A percentile compares a stretch with the other conserved stretches of the same genome.
phyloP scores from a whole-genome alignment of 108 stramenopile species.

The Fragilaria radians region DNA sequence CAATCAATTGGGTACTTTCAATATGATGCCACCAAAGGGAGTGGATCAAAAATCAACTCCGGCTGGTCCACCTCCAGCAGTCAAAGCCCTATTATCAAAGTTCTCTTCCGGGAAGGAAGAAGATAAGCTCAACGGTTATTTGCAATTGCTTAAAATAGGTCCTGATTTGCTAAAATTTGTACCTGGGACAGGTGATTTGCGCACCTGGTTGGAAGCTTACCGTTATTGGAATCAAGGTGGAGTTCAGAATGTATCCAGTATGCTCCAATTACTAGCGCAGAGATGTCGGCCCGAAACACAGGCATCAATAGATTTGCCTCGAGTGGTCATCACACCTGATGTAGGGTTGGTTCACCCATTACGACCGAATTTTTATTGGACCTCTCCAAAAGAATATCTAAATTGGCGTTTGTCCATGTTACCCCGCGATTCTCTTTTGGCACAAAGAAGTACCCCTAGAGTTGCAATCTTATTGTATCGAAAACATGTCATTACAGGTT shows the following conservation, averaged over 20 bases:
- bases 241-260: conserved; percentile 43
- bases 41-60: conserved; percentile 14
- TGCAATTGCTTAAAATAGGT: conserved; percentile 79
- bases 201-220: conserved; percentile 81
- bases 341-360: conserved; percentile 75
- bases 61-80: conserved; percentile 70
- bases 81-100: conserved; percentile 70
- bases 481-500: conserved; percentile 82
- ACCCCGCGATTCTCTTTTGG: conserved; percentile 19
- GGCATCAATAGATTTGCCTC: too few species aligned
- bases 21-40: too few species aligned
- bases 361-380: conserved; percentile 10
- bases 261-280: conserved; percentile 42
- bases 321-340: conserved; percentile 80
- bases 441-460: conserved; percentile 42
- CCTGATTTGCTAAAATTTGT: conserved; percentile 73
- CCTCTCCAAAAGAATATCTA: conserved; percentile 37
- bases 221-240: conserved; percentile 86
- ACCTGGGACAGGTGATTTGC: conserved; percentile 75
- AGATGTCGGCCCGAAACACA: conserved; percentile 29
- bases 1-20: conserved; percentile 67
- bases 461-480: conserved; percentile 75
- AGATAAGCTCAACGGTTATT: conserved; percentile 72
- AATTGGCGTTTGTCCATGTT: conserved; percentile 55
- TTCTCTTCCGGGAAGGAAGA: conserved; percentile 81